Percentiles rank a stretch among this genome's conserved stretches.
phyloP scores from a whole-genome alignment of 2,329 filamentous ascomycete species.

The Metarhizium rileyi region DNA sequence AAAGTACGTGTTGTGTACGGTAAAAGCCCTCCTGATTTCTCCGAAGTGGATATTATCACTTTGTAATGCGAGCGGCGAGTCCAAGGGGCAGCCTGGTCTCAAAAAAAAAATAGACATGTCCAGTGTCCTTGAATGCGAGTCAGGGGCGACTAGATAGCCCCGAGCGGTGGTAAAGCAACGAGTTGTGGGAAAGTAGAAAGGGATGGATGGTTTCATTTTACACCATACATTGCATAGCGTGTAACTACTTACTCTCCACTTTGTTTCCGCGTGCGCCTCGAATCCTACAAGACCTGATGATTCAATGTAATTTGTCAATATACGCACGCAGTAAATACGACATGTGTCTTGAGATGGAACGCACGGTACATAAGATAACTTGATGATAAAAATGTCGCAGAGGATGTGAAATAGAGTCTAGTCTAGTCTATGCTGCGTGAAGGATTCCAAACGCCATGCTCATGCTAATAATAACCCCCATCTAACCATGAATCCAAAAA shows the following conservation, averaged over 20 bases:
- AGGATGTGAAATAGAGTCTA: too few species aligned
- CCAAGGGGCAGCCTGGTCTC: not conserved
- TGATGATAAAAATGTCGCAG: not conserved
- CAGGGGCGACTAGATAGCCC: not conserved
- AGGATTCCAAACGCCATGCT: not conserved
- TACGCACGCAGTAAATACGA: too few species aligned
- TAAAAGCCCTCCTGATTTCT: constrained; percentile 80
- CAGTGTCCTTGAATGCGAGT: not conserved
- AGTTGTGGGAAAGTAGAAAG: not conserved
- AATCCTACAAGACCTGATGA: not conserved
- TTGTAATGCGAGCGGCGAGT: constrained; percentile 37
- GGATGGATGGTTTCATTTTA: not conserved
- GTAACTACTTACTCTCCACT: not conserved
- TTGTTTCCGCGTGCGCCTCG: not conserved
- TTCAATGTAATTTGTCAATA: not conserved
- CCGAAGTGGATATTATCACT: constrained; percentile 76
- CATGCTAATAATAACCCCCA: not conserved
- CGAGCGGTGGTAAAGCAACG: not conserved
- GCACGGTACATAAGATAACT: not conserved
- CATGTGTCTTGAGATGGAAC: too few species aligned
- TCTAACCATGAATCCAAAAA: too few species aligned
- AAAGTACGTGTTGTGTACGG: constrained; percentile 77
- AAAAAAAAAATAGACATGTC: too few species aligned
- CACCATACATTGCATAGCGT: constrained; percentile 5
- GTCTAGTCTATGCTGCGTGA: not conserved